Conservation (phyloP, 768 basidiomycete species). For the Clavulina sp. region DNA sequence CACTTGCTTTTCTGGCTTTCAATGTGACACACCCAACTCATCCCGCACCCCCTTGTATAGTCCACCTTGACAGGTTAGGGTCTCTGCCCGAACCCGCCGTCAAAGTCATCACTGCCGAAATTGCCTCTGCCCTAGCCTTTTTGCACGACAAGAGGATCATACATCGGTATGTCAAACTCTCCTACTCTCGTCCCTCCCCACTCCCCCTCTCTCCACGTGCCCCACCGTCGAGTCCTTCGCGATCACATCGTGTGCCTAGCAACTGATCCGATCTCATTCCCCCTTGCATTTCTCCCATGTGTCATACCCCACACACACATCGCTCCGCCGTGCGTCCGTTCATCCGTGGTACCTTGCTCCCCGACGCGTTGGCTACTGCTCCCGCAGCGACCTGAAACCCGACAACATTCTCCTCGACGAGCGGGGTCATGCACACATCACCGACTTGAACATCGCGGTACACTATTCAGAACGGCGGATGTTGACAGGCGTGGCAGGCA, state of each 20-base stretch:
- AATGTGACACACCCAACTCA: slow-evolving; percentile 1
- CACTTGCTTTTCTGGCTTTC: neutral
- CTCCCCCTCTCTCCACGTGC: neutral
- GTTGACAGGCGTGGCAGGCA: slow-evolving; percentile 88
- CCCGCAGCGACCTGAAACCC: slow-evolving; percentile 75
- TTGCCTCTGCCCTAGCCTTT: slow-evolving; percentile 75
- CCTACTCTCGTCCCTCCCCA: neutral
- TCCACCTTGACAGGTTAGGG: slow-evolving; percentile 74
- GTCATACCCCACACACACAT: neutral
- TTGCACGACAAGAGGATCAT: slow-evolving; percentile 89
- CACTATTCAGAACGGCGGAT: slow-evolving; percentile 82
- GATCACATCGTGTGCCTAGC: slow-evolving; percentile 1
- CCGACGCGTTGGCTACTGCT: neutral
- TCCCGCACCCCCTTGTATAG: slow-evolving; percentile 32
- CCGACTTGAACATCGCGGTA: slow-evolving; percentile 98
- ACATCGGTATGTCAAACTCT: slow-evolving; percentile 51
- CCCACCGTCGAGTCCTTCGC: neutral
- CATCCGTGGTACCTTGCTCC: neutral
- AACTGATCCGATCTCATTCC: slow-evolving; percentile 1
- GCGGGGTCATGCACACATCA: slow-evolving; percentile 88
- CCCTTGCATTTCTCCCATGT: slow-evolving; percentile 6
- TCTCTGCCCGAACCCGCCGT: slow-evolving; percentile 60
- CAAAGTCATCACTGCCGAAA: slow-evolving; percentile 76
- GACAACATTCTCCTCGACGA: slow-evolving; percentile 93
- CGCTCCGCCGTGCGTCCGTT: neutral